These are phyloP conservation scores for Byssoonygena ceratinophila DNA, from an alignment of 2,329 filamentous ascomycete genomes.

Conservation along the genomic window DNA sequence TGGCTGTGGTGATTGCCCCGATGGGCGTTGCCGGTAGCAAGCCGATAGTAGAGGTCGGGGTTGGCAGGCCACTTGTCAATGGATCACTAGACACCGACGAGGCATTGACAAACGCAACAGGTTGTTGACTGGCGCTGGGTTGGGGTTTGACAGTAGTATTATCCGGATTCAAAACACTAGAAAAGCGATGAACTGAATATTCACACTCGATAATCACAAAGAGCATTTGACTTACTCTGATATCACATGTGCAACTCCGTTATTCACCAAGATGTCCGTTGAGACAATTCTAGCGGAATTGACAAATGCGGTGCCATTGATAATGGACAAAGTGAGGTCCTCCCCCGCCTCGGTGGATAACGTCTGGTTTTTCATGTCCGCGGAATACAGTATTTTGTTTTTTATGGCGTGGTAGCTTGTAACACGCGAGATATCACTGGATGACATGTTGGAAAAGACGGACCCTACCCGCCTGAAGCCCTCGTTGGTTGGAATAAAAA, in stretches of 20 bases:
- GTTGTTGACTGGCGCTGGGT: constrained; percentile 36
- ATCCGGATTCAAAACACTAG: constrained; percentile 48
- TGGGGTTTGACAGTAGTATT: constrained; percentile 39
- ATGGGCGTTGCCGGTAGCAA: constrained; percentile 23
- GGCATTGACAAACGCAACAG: constrained; percentile 44
- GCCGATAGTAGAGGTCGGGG: constrained; percentile 33
- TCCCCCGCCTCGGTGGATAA: constrained; percentile 36
- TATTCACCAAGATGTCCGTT: constrained; percentile 43
- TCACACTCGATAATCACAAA: neutral
- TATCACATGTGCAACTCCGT: constrained; percentile 50
- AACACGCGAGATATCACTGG: constrained; percentile 42
- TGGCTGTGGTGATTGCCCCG: constrained; percentile 1
- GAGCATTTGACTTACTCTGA: constrained; percentile 40
- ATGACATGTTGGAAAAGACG: constrained; percentile 13
- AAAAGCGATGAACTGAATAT: neutral
- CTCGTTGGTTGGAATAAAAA: constrained; percentile 17
- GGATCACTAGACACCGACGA: constrained; percentile 41
- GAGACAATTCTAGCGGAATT: constrained; percentile 45
- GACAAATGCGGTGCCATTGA: constrained; percentile 37
- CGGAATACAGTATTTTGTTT: constrained; percentile 46
- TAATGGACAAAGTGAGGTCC: constrained; percentile 37
- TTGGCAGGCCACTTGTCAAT: constrained; percentile 46
- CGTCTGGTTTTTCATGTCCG: constrained; percentile 34
- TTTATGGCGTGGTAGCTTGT: constrained; percentile 56
- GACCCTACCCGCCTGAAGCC: constrained; percentile 14